phyloP scores from a whole-genome alignment of 495 filamentous ascomycete species.

The Daldinia grandis region DNA sequence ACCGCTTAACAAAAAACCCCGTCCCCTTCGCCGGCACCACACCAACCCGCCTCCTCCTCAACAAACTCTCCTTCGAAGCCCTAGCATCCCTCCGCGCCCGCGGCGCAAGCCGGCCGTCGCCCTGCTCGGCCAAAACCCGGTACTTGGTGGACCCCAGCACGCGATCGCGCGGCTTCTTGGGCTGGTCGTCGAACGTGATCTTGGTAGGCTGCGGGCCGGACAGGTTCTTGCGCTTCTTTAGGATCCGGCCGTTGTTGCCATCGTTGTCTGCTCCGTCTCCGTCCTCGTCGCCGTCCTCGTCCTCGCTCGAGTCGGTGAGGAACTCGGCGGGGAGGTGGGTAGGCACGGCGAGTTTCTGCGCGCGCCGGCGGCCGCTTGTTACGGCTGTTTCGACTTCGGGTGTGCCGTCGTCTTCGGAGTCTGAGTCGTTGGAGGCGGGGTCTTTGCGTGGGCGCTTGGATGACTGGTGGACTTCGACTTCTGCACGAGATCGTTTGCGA shows the following conservation, averaged over 20 bases:
- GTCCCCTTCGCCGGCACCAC: slow-evolving; percentile 21
- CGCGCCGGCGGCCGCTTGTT: slow-evolving; percentile 31
- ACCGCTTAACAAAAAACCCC: slow-evolving; percentile 52
- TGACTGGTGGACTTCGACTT: slow-evolving; percentile 23
- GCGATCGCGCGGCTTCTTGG: slow-evolving; percentile 47
- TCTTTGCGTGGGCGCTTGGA: background rate
- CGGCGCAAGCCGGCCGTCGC: slow-evolving; percentile 51
- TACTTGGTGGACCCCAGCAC: slow-evolving; percentile 54
- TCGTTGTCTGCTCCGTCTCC: slow-evolving; percentile 48
- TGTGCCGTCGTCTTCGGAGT: slow-evolving; percentile 7
- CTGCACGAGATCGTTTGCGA: slow-evolving; percentile 44
- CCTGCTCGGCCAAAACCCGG: slow-evolving; percentile 46
- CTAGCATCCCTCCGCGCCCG: slow-evolving; percentile 46
- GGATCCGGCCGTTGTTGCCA: slow-evolving; percentile 38
- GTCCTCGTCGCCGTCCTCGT: slow-evolving; percentile 50
- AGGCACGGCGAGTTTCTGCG: background rate
- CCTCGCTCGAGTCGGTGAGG: slow-evolving; percentile 51
- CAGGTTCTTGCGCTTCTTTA: slow-evolving; percentile 12
- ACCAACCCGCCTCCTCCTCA: slow-evolving; percentile 45
- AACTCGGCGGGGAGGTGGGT: slow-evolving; percentile 49
- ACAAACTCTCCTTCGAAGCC: slow-evolving; percentile 47
- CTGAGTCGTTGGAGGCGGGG: slow-evolving; percentile 12
- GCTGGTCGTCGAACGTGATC: slow-evolving; percentile 1
- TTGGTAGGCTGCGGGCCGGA: background rate
- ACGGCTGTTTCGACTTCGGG: slow-evolving; percentile 31